Base-by-base conservation (phyloP, 1,284 basidiomycete genomes). In the Cutaneotrichosporon cavernicola region DNA sequence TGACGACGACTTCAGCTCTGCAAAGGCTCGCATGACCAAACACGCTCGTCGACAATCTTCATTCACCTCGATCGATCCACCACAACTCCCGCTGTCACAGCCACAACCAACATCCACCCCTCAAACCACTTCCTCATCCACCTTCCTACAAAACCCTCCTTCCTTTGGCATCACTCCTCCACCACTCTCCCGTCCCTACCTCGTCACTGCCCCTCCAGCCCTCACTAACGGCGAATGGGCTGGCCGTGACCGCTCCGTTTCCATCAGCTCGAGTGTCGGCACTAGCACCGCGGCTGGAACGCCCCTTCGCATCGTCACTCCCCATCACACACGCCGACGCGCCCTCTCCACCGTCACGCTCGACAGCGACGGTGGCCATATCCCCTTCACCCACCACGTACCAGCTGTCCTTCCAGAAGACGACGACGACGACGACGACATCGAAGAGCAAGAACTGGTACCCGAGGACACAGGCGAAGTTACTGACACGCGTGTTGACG, bases 321-420 rank as follows among this genome's bases (percentile, higher is more conserved):
- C 60, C 6, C 32, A 31, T 9, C 22, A 49, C 22, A 32, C 26
- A 9, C 60, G 60, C 18, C 60, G 60, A 18, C 57, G 64, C 5
- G 47, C 64, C 4, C 18, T 52, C 2, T 65, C 64, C 18, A 36
- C 34, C 9, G 40, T 56, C 8, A 61, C 63, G 3, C 38, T 58
- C 4, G 55, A 56, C 21, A 60, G 58, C 21, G 69, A 72, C 21
- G 70, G 68, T 10, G 76, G 73, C 16, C 74, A 76, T 69, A 61
- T 76, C 13, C 72, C 74, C 5, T 77, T 75, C 60, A 74, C 76
- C 1, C 74, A 77, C 60, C 70, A 74, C 59, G 50, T 75, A n/a
- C 36, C 38, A 10, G n/a, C 34, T 34, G 49, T 31, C 18, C 13
- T 47, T 13, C 32, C 31, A 30, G 55, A 16, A 5, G 59, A 43